Conservation (phyloP, 2,329 filamentous ascomycete species). For the Didymella exigua region DNA sequence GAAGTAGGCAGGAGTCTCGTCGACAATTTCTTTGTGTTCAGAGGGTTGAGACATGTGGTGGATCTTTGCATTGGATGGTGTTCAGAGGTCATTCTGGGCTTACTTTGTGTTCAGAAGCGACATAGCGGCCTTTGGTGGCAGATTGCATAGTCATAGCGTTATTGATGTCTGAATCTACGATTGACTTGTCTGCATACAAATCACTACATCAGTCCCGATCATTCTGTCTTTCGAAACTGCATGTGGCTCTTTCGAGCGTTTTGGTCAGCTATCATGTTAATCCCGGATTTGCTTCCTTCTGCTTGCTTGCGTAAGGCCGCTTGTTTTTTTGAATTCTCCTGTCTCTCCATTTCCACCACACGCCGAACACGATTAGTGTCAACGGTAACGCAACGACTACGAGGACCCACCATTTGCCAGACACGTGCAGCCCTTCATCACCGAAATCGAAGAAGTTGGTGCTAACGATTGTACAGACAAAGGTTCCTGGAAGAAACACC, state of each 20-base stretch:
- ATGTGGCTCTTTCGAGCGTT: no score
- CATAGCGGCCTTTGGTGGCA: background rate
- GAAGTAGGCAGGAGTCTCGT: background rate
- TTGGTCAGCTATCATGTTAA: no score
- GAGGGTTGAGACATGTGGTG: background rate
- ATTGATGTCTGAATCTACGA: background rate
- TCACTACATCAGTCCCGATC: no score
- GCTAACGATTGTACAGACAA: conserved; percentile 17
- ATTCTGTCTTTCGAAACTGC: no score
- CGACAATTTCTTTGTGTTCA: background rate
- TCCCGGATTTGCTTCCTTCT: no score
- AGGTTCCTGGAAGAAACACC: conserved; percentile 33
- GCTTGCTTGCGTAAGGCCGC: no score
- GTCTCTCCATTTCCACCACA: background rate
- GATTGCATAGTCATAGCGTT: background rate
- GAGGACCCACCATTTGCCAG: background rate
- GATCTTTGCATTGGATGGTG: background rate
- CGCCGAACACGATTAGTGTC: background rate
- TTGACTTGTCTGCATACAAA: background rate
- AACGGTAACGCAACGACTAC: background rate
- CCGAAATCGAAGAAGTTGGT: conserved; percentile 6
- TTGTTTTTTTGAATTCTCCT: background rate
- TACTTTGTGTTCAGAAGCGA: background rate
- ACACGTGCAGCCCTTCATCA: background rate
- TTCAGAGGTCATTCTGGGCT: background rate